Evolutionary conservation across 2,329 filamentous ascomycete species (phyloP), one percentile per base, ranked within the genome.

Genomic region (Fusarium sp.): DNA sequence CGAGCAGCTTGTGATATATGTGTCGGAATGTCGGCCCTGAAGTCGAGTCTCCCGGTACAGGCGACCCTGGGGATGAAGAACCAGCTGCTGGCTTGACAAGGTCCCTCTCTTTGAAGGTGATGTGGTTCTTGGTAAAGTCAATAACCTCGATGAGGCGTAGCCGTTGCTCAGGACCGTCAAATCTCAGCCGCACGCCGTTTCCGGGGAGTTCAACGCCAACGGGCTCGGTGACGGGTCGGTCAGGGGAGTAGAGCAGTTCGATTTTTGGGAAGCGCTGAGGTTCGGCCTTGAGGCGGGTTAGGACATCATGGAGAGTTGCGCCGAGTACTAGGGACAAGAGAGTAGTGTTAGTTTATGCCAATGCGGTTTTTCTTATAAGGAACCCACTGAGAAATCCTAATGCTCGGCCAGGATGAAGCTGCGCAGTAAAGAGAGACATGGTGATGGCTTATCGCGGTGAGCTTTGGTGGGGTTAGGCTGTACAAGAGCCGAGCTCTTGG

Each of bases 151-250:
- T 92, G 59, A 99, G 79, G 3, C 95, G 90, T 37, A 99, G 80
- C 32, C 94, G 87, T 76, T 99, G 95, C 70, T 98, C 93, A 4
- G 91, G 88, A 0, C 93, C 95, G 72, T 99, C 95, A 72, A 99
- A 99, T 37, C 92, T 92, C 49, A 99, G 79, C 11, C 94, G 90
- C 27, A 99, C 76, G 25, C 95, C 95, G 76, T 98, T 99, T 4
- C 86, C 84, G 1, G 93, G 91, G 4, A 99, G 84, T 15, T 82
- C 83, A 51, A 98, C 77, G 38, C 91, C 80, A 15, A 97, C 84
- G 0, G 93, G 91, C 25, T 91, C 85, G 29, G 82, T 82, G 31
- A 97, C 83, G 4, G 95, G 94, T 11, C 87, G 79, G 14, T 85
- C 79, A n/a, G 88, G 83, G 25, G 92, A 92, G 77, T 95, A 96